phyloP scores from a whole-genome alignment of 2,329 filamentous ascomycete genomes.

The Sarocladium oryzae region DNA sequence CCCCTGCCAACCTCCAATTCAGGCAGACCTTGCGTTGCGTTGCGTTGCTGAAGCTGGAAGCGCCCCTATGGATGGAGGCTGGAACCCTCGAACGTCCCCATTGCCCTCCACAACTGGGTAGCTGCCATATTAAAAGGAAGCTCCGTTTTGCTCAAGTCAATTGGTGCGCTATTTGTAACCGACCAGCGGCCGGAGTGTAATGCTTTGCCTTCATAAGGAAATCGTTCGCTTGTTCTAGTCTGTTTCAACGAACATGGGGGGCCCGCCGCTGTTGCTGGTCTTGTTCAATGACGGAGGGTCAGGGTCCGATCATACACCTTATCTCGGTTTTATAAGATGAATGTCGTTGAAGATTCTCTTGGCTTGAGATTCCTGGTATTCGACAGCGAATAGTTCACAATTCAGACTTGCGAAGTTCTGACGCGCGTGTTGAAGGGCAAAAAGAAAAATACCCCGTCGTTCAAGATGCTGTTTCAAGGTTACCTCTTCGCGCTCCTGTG shows the following conservation, averaged over 20 bases:
- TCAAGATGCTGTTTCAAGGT: background rate
- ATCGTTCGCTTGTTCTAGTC: background rate
- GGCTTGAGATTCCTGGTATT: no score
- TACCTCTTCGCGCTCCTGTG: constrained; percentile 30
- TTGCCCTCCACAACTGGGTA: background rate
- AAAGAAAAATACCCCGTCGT: background rate
- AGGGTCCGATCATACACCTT: background rate
- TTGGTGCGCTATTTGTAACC: background rate
- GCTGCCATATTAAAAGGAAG: background rate
- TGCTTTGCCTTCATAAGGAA: background rate
- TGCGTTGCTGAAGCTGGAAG: background rate
- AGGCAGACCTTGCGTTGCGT: no score
- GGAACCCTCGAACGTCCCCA: background rate
- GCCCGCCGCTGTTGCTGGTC: background rate
- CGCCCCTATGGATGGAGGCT: background rate
- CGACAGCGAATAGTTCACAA: background rate
- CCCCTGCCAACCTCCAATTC: no score
- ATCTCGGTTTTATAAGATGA: no score
- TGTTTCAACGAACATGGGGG: no score
- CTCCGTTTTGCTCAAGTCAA: background rate
- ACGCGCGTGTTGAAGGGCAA: no score
- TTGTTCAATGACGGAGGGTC: background rate
- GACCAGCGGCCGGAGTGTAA: background rate
- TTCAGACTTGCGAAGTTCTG: background rate
- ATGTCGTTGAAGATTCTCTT: background rate